These are phyloP conservation scores for Gonapodya prolifera DNA, from an alignment of 192 early-diverging fungal genomes.

Conservation along the genomic window DNA sequence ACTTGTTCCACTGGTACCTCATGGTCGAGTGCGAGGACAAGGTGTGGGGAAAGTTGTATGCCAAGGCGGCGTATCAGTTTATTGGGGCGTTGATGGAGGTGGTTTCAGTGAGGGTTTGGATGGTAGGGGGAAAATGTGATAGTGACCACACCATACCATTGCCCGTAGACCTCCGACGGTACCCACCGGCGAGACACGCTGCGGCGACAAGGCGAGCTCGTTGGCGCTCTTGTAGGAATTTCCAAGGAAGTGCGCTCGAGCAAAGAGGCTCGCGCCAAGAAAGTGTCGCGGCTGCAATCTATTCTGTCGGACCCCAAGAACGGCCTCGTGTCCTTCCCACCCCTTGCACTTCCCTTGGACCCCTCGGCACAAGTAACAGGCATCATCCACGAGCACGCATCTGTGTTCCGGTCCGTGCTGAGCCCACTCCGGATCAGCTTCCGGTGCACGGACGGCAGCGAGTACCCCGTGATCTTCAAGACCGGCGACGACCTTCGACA, in stretches of 20 bases:
- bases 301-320: constrained; percentile 77
- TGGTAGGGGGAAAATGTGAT: background rate
- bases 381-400: constrained; percentile 68
- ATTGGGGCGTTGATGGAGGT: constrained; percentile 55
- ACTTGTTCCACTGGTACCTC: constrained; percentile 93
- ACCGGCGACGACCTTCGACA: constrained; percentile 94
- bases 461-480: constrained; percentile 96
- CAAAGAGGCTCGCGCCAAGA: constrained; percentile 77
- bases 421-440: constrained; percentile 81
- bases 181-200: constrained; percentile 57
- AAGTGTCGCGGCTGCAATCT: constrained; percentile 56
- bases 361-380: constrained; percentile 78
- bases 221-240: constrained; percentile 58
- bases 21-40: constrained; percentile 94
- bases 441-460: constrained; percentile 61
- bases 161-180: constrained; percentile 38
- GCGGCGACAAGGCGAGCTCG: constrained; percentile 70
- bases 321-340: constrained; percentile 62
- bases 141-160: background rate
- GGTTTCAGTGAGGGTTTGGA: background rate
- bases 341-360: constrained; percentile 81
- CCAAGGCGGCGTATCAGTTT: constrained; percentile 72
- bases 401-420: constrained; percentile 84
- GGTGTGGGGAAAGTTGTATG: constrained; percentile 70
- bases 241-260: constrained; percentile 58